These are phyloP conservation scores for Balakata baccata DNA, from an alignment of 345 rosid genomes.

Conservation along the genomic window DNA sequence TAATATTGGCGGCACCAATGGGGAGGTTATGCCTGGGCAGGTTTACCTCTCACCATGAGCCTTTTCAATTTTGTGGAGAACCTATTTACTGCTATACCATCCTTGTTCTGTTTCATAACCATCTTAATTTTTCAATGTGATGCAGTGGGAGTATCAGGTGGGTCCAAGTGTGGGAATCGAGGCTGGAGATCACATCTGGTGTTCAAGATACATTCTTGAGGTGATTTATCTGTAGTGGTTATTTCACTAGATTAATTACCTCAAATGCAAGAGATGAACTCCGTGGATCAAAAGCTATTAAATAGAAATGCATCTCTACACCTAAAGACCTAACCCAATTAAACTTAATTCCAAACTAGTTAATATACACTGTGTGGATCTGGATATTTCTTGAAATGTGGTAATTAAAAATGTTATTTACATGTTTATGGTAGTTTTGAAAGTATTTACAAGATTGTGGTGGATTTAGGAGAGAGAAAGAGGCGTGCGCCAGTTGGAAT, in stretches of 20 bases:
- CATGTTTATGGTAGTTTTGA: no score
- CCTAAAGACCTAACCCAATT: not conserved
- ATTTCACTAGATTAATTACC: not conserved
- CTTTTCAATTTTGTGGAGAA: not conserved
- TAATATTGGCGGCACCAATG: conserved; percentile 91
- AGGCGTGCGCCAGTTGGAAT: no score
- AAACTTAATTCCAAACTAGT: not conserved
- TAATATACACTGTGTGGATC: not conserved
- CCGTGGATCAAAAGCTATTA: not conserved
- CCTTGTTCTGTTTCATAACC: conserved; percentile 5
- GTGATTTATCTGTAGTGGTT: conserved; percentile 31
- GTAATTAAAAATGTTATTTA: no score
- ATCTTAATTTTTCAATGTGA: conserved; percentile 12
- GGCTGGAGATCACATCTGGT: conserved; percentile 90
- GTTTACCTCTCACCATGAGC: conserved; percentile 30
- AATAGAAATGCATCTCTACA: not conserved
- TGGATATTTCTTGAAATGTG: no score
- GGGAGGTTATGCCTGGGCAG: conserved; percentile 99
- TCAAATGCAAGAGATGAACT: not conserved
- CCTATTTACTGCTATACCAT: not conserved
- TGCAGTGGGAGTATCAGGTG: conserved; percentile 98
- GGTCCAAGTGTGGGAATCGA: conserved; percentile 98
- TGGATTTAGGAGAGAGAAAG: no score
- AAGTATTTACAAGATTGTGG: no score
- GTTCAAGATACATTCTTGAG: conserved; percentile 97